Percentiles rank a stretch among this genome's conserved stretches.
Evolutionary conservation across 306 rosid species (phyloP).

Genomic region (Castanea mollissima): DNA sequence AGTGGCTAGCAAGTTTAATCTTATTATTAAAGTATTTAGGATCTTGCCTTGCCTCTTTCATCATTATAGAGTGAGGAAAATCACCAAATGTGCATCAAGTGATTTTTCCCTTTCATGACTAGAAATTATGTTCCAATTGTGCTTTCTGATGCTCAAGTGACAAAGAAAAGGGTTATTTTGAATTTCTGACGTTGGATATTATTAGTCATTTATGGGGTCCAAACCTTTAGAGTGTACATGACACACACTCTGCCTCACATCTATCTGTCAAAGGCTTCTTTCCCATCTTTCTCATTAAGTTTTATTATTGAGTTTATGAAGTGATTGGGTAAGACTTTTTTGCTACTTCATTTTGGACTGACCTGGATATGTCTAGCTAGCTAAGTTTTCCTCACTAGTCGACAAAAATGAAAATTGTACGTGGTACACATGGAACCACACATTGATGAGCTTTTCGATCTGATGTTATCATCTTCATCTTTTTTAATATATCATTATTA

Average conservation of each 20-base stretch:
- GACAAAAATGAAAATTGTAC: constrained; percentile 15
- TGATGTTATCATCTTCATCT: constrained; percentile 35
- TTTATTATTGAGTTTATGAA: constrained; percentile 7
- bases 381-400: constrained; percentile 28
- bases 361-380: constrained; percentile 21
- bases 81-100: constrained; percentile 13
- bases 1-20: constrained; percentile 64
- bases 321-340: constrained; percentile 32
- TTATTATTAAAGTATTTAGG: constrained; percentile 7
- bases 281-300: constrained; percentile 2
- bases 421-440: constrained; percentile 29
- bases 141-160: neutral
- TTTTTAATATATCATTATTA: constrained; percentile 16
- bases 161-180: neutral
- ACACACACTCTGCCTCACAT: constrained; percentile 6
- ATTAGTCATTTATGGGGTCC: neutral
- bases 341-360: constrained; percentile 25
- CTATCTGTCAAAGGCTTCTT: constrained; percentile 22
- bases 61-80: neutral
- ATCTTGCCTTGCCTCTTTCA: neutral
- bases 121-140: neutral
- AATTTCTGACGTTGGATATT: constrained; percentile 2
- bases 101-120: constrained; percentile 2
- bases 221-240: neutral
- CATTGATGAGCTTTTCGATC: constrained; percentile 24